A percentile compares a stretch with the other conserved stretches of the same genome.
phyloP scores from a whole-genome alignment of 495 filamentous ascomycete species.

The Clohesyomyces aquaticus region DNA sequence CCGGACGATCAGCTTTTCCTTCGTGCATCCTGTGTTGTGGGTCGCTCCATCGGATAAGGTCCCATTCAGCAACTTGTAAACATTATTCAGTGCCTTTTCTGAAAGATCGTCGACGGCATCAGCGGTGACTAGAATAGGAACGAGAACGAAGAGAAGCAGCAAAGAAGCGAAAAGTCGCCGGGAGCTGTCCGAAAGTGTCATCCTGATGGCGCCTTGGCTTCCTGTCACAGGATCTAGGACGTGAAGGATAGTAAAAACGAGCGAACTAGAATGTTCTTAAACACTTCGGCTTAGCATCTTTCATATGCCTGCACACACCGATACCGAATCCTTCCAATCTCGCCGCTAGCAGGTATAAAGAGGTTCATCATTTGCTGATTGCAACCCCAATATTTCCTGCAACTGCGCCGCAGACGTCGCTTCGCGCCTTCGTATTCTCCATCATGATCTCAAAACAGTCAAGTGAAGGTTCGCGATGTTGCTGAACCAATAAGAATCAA shows the following conservation, averaged over 20 bases:
- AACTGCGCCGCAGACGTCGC: background rate
- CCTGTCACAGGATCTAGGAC: too few relatives aligned
- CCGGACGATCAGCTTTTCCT: slow-evolving; percentile 4
- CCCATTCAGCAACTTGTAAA: slow-evolving; percentile 13
- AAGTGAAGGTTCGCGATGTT: background rate
- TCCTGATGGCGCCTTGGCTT: background rate
- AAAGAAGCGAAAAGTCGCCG: background rate
- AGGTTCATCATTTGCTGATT: background rate
- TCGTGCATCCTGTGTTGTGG: slow-evolving; percentile 6
- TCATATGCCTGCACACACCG: background rate
- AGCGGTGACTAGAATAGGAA: background rate
- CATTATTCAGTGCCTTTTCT: slow-evolving; percentile 8
- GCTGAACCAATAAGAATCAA: background rate
- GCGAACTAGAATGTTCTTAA: too few relatives aligned
- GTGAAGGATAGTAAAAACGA: too few relatives aligned
- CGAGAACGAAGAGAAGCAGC: background rate
- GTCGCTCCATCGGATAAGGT: slow-evolving; percentile 13
- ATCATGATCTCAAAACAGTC: background rate
- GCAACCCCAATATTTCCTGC: background rate
- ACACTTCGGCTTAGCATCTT: too few relatives aligned
- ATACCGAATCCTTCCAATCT: background rate
- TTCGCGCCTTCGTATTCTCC: background rate
- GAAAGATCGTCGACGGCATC: slow-evolving; percentile 21
- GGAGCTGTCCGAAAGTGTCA: background rate
- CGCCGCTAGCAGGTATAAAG: background rate